Percentiles rank a stretch among this genome's conserved stretches.
Conservation (phyloP, 192 early-diverging fungal species). For the Haplosporangium gracile region DNA sequence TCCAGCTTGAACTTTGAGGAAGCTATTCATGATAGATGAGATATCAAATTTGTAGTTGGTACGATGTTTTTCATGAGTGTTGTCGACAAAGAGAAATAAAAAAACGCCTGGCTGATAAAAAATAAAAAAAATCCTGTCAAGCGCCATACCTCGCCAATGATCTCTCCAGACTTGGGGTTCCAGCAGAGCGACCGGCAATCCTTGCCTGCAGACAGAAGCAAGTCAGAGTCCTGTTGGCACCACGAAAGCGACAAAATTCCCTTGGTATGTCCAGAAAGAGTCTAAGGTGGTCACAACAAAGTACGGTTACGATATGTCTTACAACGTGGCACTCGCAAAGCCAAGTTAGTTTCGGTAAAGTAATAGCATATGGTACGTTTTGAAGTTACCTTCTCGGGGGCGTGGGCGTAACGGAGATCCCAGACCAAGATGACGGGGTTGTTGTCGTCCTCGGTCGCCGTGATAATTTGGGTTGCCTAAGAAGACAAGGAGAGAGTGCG, state of each 20-base stretch:
- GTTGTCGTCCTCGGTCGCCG: conserved; percentile 92
- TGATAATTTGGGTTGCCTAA: conserved; percentile 93
- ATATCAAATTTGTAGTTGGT: neutral
- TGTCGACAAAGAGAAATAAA: neutral
- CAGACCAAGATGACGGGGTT: conserved; percentile 91
- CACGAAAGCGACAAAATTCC: conserved; percentile 94
- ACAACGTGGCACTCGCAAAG: neutral
- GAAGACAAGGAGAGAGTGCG: conserved; percentile 6
- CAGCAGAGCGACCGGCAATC: conserved; percentile 95
- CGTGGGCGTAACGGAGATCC: conserved; percentile 96
- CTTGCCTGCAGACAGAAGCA: conserved; percentile 95
- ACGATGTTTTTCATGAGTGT: too few species aligned
- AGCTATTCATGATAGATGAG: conserved; percentile 50
- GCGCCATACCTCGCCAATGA: conserved; percentile 81
- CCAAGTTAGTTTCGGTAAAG: neutral
- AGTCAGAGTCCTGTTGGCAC: conserved; percentile 94
- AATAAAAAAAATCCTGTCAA: neutral
- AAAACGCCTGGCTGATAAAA: too few species aligned
- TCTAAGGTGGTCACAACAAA: conserved; percentile 42
- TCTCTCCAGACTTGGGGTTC: conserved; percentile 86
- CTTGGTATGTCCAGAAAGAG: conserved; percentile 87
- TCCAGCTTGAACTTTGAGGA: conserved; percentile 90
- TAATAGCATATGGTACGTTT: neutral
- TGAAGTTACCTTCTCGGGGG: conserved; percentile 78
- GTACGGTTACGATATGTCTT: neutral